Conservation (phyloP, 495 filamentous ascomycete species). For the Xylaria palmicola region DNA sequence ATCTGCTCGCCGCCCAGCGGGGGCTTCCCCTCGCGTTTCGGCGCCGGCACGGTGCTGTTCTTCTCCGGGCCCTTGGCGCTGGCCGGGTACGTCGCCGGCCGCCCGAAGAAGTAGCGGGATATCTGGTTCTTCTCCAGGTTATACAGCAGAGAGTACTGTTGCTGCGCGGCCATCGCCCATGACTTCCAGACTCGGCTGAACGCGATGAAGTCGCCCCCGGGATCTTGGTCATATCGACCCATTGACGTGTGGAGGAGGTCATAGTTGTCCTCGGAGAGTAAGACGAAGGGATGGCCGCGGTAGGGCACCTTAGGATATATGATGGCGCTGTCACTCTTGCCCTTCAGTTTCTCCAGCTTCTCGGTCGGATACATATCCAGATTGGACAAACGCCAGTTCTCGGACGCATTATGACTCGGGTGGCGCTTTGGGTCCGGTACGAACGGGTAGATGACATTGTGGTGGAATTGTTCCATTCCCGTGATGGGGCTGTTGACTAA, state of each 20-base stretch:
- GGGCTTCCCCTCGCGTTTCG: neutral
- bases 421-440: conserved; percentile 36
- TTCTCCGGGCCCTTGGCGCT: conserved; percentile 19
- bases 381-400: conserved; percentile 28
- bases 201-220: conserved; percentile 25
- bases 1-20: conserved; percentile 33
- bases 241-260: conserved; percentile 46
- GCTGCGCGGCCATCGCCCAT: conserved; percentile 54
- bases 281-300: conserved; percentile 47
- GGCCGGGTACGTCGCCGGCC: conserved; percentile 18
- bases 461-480: conserved; percentile 48
- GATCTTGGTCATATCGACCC: conserved; percentile 30
- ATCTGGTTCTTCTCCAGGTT: conserved; percentile 51
- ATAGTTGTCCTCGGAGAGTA: conserved; percentile 36
- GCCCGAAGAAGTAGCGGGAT: conserved; percentile 49
- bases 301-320: conserved; percentile 31
- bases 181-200: conserved; percentile 38
- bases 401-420: conserved; percentile 19
- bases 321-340: conserved; percentile 21
- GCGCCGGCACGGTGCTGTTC: conserved; percentile 17
- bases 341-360: conserved; percentile 14
- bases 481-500: conserved; percentile 50
- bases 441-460: conserved; percentile 47
- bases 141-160: conserved; percentile 55
- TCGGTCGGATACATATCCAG: conserved; percentile 21